Percentiles rank a stretch among this genome's conserved stretches.
phyloP scores from a whole-genome alignment of 2,329 filamentous ascomycete species.

The Purpureocillium lavendulum region DNA sequence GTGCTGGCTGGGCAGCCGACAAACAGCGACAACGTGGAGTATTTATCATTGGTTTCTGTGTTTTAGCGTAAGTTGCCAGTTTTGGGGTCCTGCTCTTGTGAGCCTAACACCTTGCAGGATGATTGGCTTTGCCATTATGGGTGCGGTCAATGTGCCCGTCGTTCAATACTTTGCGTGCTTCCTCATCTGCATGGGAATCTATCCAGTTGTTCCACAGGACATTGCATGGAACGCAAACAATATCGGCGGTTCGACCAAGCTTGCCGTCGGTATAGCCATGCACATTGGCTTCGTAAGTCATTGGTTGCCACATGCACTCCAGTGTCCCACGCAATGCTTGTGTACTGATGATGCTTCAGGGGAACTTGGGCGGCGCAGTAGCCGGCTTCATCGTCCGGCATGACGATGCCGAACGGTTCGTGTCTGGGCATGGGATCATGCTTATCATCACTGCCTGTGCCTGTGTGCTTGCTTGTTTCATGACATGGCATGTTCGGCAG shows the following conservation, averaged over 20 bases:
- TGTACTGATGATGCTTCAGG: conserved; percentile 14
- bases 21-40: conserved; percentile 25
- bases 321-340: no score
- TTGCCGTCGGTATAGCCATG: conserved; percentile 47
- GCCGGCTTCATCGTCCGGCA: conserved; percentile 24
- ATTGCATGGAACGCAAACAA: conserved; percentile 54
- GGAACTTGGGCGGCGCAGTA: conserved; percentile 26
- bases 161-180: conserved; percentile 42
- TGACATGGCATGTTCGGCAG: conserved; percentile 47
- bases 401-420: conserved; percentile 43
- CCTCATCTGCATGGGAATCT: conserved; percentile 29
- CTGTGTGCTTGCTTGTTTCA: conserved; percentile 39
- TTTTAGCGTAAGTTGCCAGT: conserved; percentile 20
- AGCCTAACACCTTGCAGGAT: conserved; percentile 13
- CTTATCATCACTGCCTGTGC: conserved; percentile 46
- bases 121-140: conserved; percentile 23
- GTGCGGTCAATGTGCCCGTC: conserved; percentile 21
- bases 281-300: conserved; percentile 35
- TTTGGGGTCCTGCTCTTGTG: not conserved
- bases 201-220: conserved; percentile 46
- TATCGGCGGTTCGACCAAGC: conserved; percentile 45
- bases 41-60: conserved; percentile 28
- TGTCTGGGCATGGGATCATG: conserved; percentile 51
- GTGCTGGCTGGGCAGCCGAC: conserved; percentile 34
- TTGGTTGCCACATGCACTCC: no score